Percentiles rank a stretch among this genome's conserved stretches.
Conservation (phyloP, 805 yeast genomes). For the Pichia kluyveri region DNA sequence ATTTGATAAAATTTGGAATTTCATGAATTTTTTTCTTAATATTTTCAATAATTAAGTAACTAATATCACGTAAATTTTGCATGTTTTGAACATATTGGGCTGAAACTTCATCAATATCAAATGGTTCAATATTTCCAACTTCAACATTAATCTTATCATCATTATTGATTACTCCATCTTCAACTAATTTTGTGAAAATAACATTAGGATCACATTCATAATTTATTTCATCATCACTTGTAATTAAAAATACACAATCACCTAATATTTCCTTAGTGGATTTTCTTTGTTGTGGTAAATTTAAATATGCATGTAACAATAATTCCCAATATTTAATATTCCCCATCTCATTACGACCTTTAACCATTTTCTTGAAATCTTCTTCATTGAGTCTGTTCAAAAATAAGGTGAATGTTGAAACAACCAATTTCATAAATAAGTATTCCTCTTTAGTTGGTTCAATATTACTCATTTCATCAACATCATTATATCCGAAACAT, state of each 20-base stretch:
- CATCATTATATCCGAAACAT: conserved; percentile 21
- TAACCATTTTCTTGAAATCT: conserved; percentile 20
- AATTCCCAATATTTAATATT: conserved; percentile 33
- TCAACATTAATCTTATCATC: conserved; percentile 24
- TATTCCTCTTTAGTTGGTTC: conserved; percentile 59
- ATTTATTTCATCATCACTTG: conserved; percentile 43
- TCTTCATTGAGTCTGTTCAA: conserved; percentile 21
- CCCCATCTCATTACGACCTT: conserved; percentile 15
- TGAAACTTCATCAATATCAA: conserved; percentile 71
- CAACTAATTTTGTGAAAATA: conserved; percentile 35
- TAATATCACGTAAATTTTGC: conserved; percentile 61
- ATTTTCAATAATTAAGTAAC: conserved; percentile 50
- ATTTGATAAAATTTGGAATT: conserved; percentile 50
- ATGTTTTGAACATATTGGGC: conserved; percentile 62
- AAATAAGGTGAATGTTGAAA: conserved; percentile 35
- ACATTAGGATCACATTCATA: conserved; percentile 75
- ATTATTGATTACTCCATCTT: conserved; percentile 13
- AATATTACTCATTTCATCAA: conserved; percentile 9
- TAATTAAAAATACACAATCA: conserved; percentile 28
- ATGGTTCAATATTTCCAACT: conserved; percentile 47
- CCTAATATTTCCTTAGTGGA: conserved; percentile 34
- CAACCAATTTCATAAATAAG: conserved; percentile 51
- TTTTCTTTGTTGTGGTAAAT: conserved; percentile 39
- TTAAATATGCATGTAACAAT: conserved; percentile 33
- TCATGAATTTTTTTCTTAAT: conserved; percentile 32